Evolutionary conservation across 805 yeast species (phyloP).

Genomic region (Yarrowia divulgata): DNA sequence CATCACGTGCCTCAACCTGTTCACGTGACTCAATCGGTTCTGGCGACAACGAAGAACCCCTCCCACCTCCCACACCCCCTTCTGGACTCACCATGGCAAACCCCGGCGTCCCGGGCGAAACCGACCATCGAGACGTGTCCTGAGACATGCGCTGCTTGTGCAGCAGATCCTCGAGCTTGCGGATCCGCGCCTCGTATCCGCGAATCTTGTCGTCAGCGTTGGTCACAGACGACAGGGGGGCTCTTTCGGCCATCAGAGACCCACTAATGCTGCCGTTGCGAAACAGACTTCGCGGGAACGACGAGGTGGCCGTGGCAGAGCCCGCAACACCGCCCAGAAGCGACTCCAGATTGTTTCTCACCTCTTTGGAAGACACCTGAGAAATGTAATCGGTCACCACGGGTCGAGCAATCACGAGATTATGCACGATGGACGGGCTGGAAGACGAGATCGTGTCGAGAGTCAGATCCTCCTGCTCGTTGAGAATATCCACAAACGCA

Average conservation of each 20-base stretch:
- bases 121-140: slow-evolving; percentile 21
- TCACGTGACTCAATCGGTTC: not conserved
- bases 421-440: slow-evolving; percentile 27
- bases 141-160: slow-evolving; percentile 68
- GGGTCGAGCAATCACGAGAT: not conserved
- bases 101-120: slow-evolving; percentile 14
- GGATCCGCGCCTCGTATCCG: slow-evolving; percentile 75
- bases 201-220: slow-evolving; percentile 55
- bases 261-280: slow-evolving; percentile 32
- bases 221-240: slow-evolving; percentile 37
- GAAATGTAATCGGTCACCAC: slow-evolving; percentile 20
- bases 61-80: not conserved
- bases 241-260: slow-evolving; percentile 13
- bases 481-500: slow-evolving; percentile 14
- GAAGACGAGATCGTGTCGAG: slow-evolving; percentile 2
- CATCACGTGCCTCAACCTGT: slow-evolving; percentile 7
- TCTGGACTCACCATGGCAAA: not conserved
- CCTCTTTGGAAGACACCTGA: slow-evolving; percentile 21
- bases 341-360: slow-evolving; percentile 13
- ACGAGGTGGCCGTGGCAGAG: not conserved
- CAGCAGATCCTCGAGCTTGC: slow-evolving; percentile 75
- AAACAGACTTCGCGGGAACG: slow-evolving; percentile 11
- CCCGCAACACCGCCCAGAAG: not conserved
- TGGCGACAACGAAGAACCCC: not conserved
- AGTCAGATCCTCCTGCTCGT: slow-evolving; percentile 21